Percentiles rank a stretch among this genome's conserved stretches.
phyloP scores from a whole-genome alignment of 441 rosid genomes.

The Hura crepitans region DNA sequence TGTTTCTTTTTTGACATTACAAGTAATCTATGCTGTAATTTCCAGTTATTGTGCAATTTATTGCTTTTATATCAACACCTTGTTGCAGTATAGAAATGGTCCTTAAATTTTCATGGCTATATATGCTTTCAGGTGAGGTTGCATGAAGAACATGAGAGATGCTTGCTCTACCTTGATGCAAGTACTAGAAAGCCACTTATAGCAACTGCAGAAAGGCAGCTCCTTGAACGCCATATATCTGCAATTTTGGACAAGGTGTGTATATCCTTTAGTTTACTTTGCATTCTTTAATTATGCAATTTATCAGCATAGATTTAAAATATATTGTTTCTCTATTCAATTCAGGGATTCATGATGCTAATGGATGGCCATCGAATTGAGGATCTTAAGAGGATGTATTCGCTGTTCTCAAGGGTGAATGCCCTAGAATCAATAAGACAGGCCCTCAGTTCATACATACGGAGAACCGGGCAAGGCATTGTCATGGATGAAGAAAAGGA shows the following conservation, averaged over 20 bases:
- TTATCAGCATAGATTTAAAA: conserved; percentile 10
- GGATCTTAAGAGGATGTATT: conserved; percentile 84
- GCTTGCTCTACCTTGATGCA: conserved; percentile 81
- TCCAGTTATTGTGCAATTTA: not conserved
- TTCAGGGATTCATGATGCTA: conserved; percentile 78
- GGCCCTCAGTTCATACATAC: conserved; percentile 71
- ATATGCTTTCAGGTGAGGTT: conserved; percentile 63
- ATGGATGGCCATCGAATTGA: conserved; percentile 93
- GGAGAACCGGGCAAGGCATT: conserved; percentile 76
- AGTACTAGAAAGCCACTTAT: conserved; percentile 84
- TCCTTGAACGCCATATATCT: conserved; percentile 80
- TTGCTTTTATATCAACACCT: not conserved
- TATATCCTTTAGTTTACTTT: conserved; percentile 17
- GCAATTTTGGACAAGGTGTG: conserved; percentile 88
- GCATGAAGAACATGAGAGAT: conserved; percentile 96
- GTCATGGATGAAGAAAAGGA: conserved; percentile 99
- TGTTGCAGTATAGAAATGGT: conserved; percentile 1
- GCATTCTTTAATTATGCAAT: conserved; percentile 11
- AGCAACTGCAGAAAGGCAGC: conserved; percentile 80
- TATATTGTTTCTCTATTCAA: conserved; percentile 24
- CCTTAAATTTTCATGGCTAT: conserved; percentile 17
- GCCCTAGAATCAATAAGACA: conserved; percentile 85
- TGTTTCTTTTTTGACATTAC: conserved; percentile 16
- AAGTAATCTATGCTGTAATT: not conserved
- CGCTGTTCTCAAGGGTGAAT: conserved; percentile 67